These are phyloP conservation scores for Dipodascopsis uninucleata DNA, from an alignment of 805 yeast genomes.

Conservation along the genomic window DNA sequence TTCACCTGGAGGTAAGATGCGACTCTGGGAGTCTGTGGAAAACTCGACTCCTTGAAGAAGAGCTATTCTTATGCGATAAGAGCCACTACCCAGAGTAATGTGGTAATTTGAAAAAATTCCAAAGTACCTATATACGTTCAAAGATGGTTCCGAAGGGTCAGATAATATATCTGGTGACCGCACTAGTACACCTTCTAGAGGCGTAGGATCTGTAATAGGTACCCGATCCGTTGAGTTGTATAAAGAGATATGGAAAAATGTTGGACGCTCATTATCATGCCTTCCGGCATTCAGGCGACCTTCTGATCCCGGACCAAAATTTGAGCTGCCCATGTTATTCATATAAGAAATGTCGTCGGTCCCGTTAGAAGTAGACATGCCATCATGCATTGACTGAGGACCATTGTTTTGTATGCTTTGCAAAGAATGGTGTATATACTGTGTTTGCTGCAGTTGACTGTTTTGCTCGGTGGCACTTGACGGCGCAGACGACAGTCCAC, in stretches of 20 bases:
- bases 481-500: too few relatives aligned
- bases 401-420: too few relatives aligned
- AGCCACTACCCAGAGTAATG: not conserved
- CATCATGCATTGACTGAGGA: too few relatives aligned
- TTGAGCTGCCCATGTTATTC: too few relatives aligned
- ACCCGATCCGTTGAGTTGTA: not conserved
- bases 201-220: not conserved
- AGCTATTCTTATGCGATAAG: not conserved
- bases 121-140: not conserved
- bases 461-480: too few relatives aligned
- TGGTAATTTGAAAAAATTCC: slow-evolving; percentile 1
- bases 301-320: too few relatives aligned
- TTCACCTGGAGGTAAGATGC: not conserved
- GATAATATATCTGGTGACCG: not conserved
- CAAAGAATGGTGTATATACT: too few relatives aligned
- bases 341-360: too few relatives aligned
- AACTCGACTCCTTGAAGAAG: slow-evolving; percentile 3
- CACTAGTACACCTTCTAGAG: not conserved
- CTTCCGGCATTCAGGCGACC: not conserved
- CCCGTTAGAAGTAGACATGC: too few relatives aligned
- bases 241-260: not conserved
- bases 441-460: too few relatives aligned
- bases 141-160: not conserved
- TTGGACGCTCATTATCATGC: not conserved
- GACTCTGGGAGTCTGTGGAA: not conserved